Evolutionary conservation across 352 stramenopile species (phyloP), one percentile per base, ranked within the genome.

Genomic region (Aphanomyces astaci): DNA sequence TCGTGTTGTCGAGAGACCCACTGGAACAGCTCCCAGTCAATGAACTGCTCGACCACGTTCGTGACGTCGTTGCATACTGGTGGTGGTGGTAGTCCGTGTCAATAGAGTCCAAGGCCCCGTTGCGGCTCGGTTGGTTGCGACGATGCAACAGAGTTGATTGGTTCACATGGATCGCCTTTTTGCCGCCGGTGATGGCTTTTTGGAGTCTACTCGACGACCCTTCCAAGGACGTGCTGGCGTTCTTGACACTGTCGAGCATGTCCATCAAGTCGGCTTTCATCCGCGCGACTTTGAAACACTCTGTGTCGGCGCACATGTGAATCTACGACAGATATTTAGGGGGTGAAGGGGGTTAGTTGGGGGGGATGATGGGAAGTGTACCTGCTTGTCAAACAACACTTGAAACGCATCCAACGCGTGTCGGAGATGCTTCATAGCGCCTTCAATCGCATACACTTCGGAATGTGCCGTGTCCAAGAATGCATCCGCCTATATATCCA

Each of bases 331-430:
- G 7, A n/a, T n/a, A n/a, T n/a, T n/a, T n/a, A n/a, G n/a, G n/a
- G n/a, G n/a, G 13, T 51, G 57, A n/a, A n/a, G n/a, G n/a, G n/a
- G n/a, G n/a, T n/a, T n/a, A n/a, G n/a, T n/a, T n/a, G n/a, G n/a
- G n/a, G n/a, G n/a, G 3, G 22, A 57, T 91, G 77, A 7, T 79
- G 76, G 57, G 81, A 78, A 28, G 88, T 28, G 86, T 79, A 89
- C 82, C 51, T 89, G 83, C 52, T 88, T 88, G 71, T 88, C 83
- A n/a, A 91, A 76, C 2, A 91, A 74, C 22, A 91, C 74, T 9
- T 81, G 76, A 48, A 91, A 89, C 0, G 78, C 77, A 31, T 88
- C 69, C 53, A 90, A 81, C 2, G 77, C 79, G 48, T 88, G 79
- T 19, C 80, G 76, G 7, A 92, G 64, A 7, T 79, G 75, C 55